These are phyloP conservation scores for Rhynchospora tenuis DNA, from an alignment of 176 grass and related monocot species.

Conservation along the genomic window DNA sequence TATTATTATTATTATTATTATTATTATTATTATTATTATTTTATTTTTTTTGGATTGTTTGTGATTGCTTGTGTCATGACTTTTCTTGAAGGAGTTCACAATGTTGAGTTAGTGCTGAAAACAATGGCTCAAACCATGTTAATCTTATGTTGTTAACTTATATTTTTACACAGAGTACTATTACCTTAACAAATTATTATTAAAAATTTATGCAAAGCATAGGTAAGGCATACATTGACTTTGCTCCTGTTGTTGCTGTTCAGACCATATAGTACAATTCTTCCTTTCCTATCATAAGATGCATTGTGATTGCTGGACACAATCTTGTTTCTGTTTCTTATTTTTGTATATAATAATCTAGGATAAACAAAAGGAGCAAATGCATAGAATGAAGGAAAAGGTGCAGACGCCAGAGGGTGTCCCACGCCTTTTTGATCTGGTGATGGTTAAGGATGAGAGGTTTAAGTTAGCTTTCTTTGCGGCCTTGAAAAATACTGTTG, in stretches of 20 bases:
- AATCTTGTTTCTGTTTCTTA: not conserved
- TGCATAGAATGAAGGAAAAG: slow-evolving; percentile 44
- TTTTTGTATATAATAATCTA: slow-evolving; percentile 28
- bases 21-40: not conserved
- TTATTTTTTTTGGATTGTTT: not conserved
- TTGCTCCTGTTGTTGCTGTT: not conserved
- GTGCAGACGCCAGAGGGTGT: slow-evolving; percentile 76
- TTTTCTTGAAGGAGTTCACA: not conserved
- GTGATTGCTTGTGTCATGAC: not conserved
- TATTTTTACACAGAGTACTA: not conserved
- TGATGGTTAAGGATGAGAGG: slow-evolving; percentile 82
- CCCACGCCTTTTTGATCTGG: slow-evolving; percentile 88
- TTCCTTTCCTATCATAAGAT: not conserved
- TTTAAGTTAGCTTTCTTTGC: slow-evolving; percentile 81
- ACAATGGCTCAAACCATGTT: not conserved
- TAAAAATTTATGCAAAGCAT: not conserved
- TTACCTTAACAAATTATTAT: not conserved
- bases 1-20: not conserved
- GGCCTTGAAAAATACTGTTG: slow-evolving; percentile 72
- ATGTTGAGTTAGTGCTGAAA: not conserved
- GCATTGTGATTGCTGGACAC: not conserved
- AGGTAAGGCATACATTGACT: not conserved
- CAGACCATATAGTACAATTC: not conserved
- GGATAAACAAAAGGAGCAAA: slow-evolving; percentile 78
- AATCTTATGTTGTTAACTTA: not conserved